phyloP scores from a whole-genome alignment of 2,329 filamentous ascomycete species.

The Sarocladium brachiariae region DNA sequence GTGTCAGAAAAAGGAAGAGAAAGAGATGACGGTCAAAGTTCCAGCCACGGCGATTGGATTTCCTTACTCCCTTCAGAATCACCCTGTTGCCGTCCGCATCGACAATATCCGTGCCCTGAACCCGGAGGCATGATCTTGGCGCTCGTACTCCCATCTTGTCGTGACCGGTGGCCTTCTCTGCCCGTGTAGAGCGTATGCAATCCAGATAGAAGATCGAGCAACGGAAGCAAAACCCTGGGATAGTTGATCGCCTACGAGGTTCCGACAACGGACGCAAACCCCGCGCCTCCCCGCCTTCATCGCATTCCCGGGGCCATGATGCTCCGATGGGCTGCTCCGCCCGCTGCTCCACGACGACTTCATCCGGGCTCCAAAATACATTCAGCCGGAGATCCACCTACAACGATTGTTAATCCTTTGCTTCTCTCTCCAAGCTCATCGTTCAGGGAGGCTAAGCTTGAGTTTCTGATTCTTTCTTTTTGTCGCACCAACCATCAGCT shows the following conservation, averaged over 20 bases:
- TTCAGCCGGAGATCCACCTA: constrained; percentile 4
- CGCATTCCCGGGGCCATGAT: neutral
- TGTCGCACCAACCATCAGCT: no score
- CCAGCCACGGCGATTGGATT: neutral
- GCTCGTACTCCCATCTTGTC: neutral
- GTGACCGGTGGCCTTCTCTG: neutral
- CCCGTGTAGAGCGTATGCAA: no score
- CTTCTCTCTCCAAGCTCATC: no score
- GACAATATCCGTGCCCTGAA: constrained; percentile 28
- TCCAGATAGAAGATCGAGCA: no score
- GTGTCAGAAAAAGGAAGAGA: neutral
- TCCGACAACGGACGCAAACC: no score
- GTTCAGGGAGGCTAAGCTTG: no score
- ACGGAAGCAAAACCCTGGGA: no score
- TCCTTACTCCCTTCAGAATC: constrained; percentile 29
- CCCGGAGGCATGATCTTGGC: constrained; percentile 6
- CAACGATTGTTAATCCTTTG: neutral
- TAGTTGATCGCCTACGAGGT: no score
- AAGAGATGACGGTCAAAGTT: no score
- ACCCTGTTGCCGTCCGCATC: constrained; percentile 35
- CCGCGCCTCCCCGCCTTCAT: no score
- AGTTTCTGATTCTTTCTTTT: no score
- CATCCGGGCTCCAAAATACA: constrained; percentile 3
- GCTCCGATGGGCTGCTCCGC: neutral
- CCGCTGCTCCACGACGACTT: constrained; percentile 2